Conservation (phyloP, 2,329 filamentous ascomycete species). For the Exophiala calicioides region DNA sequence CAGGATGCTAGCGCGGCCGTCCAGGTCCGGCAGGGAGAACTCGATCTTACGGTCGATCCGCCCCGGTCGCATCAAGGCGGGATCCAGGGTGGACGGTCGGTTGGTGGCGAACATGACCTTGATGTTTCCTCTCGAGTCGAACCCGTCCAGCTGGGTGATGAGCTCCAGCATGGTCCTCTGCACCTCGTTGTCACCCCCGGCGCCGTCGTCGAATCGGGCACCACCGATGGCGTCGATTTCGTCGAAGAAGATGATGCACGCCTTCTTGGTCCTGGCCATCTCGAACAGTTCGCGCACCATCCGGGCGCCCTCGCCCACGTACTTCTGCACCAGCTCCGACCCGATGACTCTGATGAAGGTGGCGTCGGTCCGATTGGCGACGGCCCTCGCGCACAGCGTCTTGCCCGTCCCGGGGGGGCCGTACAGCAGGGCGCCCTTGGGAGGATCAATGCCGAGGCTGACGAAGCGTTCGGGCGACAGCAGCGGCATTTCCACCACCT, state of each 20-base stretch:
- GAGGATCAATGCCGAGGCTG: slow-evolving; percentile 97
- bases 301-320: slow-evolving; percentile 94
- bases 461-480: slow-evolving; percentile 96
- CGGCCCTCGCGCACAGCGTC: slow-evolving; percentile 94
- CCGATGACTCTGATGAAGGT: slow-evolving; percentile 99
- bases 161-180: slow-evolving; percentile 97
- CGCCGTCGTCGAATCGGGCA: slow-evolving; percentile 93
- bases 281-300: slow-evolving; percentile 99
- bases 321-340: slow-evolving; percentile 97
- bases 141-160: slow-evolving; percentile 94
- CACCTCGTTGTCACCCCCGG: slow-evolving; percentile 95
- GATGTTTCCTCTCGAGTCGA: slow-evolving; percentile 95
- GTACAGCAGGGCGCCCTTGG: slow-evolving; percentile 95
- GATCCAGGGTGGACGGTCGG: slow-evolving; percentile 89
- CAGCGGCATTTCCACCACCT: slow-evolving; percentile 98
- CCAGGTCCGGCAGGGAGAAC: slow-evolving; percentile 94
- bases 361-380: slow-evolving; percentile 95
- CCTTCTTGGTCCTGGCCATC: slow-evolving; percentile 99
- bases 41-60: slow-evolving; percentile 99
- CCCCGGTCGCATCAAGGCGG: slow-evolving; percentile 94
- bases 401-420: slow-evolving; percentile 98
- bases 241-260: slow-evolving; percentile 99
- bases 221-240: slow-evolving; percentile 97
- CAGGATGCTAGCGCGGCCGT: slow-evolving; percentile 95
- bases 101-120: slow-evolving; percentile 99